Conservation (phyloP, 139 green algal species). For the Auxenochlorella pyrenoidosa region DNA sequence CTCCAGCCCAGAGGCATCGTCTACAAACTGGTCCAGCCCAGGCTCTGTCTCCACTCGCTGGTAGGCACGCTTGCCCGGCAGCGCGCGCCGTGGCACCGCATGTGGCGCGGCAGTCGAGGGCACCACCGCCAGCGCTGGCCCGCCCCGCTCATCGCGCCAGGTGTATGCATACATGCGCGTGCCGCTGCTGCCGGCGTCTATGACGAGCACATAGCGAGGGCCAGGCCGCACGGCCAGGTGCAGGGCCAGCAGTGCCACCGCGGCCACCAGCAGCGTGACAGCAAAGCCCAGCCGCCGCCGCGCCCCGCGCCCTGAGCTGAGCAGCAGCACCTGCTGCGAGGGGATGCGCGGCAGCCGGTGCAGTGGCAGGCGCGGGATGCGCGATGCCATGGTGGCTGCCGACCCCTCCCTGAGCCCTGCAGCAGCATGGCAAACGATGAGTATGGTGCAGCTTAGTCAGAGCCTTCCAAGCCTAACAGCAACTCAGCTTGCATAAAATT, state of each 20-base stretch:
- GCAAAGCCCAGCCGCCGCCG: background rate
- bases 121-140: conserved; percentile 23
- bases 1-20: conserved; percentile 23
- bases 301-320: background rate
- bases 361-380: background rate
- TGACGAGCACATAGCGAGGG: conserved; percentile 59
- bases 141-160: background rate
- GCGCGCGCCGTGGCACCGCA: conserved; percentile 39
- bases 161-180: conserved; percentile 67
- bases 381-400: background rate
- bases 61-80: conserved; percentile 67
- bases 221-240: background rate
- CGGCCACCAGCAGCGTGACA: background rate
- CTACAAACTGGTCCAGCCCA: conserved; percentile 76
- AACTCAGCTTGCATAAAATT: too few species aligned
- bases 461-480: too few species aligned
- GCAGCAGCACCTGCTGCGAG: conserved; percentile 1
- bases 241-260: conserved; percentile 1
- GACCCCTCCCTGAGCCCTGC: too few species aligned
- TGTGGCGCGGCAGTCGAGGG: conserved; percentile 7
- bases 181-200: conserved; percentile 77
- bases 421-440: too few species aligned
- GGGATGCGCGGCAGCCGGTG: conserved; percentile 7
- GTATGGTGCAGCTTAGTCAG: too few species aligned
- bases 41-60: conserved; percentile 90